phyloP scores from a whole-genome alignment of 768 basidiomycete species.

The Suillus fuscotomentosus region DNA sequence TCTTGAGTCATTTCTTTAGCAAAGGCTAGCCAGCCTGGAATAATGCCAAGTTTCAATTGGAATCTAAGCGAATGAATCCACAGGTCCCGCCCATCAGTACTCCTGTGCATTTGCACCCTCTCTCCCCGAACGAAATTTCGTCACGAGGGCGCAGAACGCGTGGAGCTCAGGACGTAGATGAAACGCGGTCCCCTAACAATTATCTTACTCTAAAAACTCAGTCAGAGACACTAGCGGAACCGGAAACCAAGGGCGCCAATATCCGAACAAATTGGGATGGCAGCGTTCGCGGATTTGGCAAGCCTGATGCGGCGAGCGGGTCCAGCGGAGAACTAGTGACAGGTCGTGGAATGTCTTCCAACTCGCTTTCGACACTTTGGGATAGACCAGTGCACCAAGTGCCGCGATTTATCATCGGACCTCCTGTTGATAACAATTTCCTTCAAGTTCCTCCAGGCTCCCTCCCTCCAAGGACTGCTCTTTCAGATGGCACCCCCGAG shows the following conservation, averaged over 20 bases:
- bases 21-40: constrained; percentile 1
- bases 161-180: constrained; percentile 31
- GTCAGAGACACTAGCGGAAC: constrained; percentile 43
- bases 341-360: constrained; percentile 30
- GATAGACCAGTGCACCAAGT: constrained; percentile 31
- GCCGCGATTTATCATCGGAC: constrained; percentile 41
- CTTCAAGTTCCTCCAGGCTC: constrained; percentile 36
- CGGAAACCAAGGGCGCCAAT: constrained; percentile 22
- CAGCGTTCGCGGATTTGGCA: constrained; percentile 58
- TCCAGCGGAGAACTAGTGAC: constrained; percentile 19
- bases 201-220: constrained; percentile 67
- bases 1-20: background rate
- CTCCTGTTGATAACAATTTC: constrained; percentile 29
- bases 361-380: constrained; percentile 41
- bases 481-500: constrained; percentile 14
- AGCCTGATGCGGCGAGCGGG: constrained; percentile 34
- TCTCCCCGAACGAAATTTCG: constrained; percentile 55
- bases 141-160: constrained; percentile 50
- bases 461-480: constrained; percentile 12
- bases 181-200: constrained; percentile 39
- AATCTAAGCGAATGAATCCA: constrained; percentile 21
- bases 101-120: constrained; percentile 71
- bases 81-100: constrained; percentile 37
- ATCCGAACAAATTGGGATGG: constrained; percentile 43
- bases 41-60: constrained; percentile 11